Evolutionary conservation across 495 filamentous ascomycete species (phyloP), one percentile per base, ranked within the genome.

Genomic region (Cenococcum geophilum): DNA sequence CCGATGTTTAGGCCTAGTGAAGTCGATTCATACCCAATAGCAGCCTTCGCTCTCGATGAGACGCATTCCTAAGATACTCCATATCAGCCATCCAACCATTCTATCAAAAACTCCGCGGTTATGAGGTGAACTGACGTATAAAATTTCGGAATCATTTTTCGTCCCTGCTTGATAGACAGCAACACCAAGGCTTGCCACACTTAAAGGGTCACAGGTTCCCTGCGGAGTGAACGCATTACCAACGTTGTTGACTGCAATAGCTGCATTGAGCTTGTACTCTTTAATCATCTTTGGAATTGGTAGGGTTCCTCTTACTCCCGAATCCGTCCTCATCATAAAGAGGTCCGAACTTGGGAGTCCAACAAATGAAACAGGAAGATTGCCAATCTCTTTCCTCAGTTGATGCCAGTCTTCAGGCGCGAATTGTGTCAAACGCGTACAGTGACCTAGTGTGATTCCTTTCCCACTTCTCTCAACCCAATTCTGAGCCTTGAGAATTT

Each of bases 141-240:
- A 68, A 9, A 84, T 57, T 55, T 81, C 78, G 1, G 83, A 79
- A 71, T 86, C 83, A 14, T 67, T 62, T 67, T 77, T 75, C 4
- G 81, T 85, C 0, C 85, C 88, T 1, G 83, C 82, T 54, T 88
- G 85, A 65, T 89, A 91, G 3, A 89, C 58, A 0, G 83, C 86
- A 4, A 89, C 85, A 5, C 82, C 80, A 49, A 85, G 68, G 49
- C 81, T 83, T 42, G 85, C 85, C 51, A 89, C 66, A 18, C 75
- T 74, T 56, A 91, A 62, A 1, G 87, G 86, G 72, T 90, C 88
- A n/a, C 78, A 81, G n/a, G 74, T 81, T 0, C 87, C 88, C 63
- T 85, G 83, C 0, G 87, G 88, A 10, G 88, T 89, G 64, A 91
- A 89, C 0, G 87, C 83, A 71, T 91, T 90, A 1, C 86, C 87